phyloP scores from a whole-genome alignment of 257 asterid species.

The Salvia rosmarinus region DNA sequence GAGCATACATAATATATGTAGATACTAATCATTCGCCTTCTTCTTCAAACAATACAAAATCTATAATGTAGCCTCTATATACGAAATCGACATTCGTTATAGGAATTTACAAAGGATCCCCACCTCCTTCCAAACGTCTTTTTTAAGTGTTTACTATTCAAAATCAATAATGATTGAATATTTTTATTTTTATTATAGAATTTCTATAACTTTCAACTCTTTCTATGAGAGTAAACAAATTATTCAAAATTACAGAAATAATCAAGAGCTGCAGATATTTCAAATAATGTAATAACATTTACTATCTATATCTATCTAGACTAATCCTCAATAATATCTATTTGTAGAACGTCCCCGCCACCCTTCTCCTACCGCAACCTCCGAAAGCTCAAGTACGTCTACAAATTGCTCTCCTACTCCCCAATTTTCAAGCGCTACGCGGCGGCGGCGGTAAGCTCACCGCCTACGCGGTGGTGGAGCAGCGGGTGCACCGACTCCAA shows the following conservation, averaged over 20 bases:
- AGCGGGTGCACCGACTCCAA: constrained; percentile 76
- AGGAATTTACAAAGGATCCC: neutral
- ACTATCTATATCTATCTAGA: too few species aligned
- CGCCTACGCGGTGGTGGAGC: constrained; percentile 83
- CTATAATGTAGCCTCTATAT: neutral
- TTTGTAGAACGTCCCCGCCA: constrained; percentile 80
- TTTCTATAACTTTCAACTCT: too few species aligned
- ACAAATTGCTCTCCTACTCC: constrained; percentile 60
- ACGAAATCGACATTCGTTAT: neutral
- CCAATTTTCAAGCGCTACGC: constrained; percentile 65
- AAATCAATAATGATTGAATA: too few species aligned
- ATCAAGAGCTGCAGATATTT: too few species aligned
- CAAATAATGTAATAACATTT: too few species aligned
- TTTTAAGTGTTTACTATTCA: too few species aligned
- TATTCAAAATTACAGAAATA: too few species aligned
- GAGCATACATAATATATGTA: neutral
- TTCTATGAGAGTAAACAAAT: too few species aligned
- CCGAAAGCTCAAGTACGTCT: constrained; percentile 64
- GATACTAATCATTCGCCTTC: neutral
- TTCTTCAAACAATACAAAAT: neutral
- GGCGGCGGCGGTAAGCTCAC: constrained; percentile 64
- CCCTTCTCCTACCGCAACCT: constrained; percentile 70
- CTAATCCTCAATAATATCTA: constrained; percentile 39
- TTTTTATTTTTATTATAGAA: too few species aligned
- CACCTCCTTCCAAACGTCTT: neutral